These are phyloP conservation scores for Schizothecium vesticola DNA, from an alignment of 495 filamentous ascomycete genomes.

Conservation along the genomic window DNA sequence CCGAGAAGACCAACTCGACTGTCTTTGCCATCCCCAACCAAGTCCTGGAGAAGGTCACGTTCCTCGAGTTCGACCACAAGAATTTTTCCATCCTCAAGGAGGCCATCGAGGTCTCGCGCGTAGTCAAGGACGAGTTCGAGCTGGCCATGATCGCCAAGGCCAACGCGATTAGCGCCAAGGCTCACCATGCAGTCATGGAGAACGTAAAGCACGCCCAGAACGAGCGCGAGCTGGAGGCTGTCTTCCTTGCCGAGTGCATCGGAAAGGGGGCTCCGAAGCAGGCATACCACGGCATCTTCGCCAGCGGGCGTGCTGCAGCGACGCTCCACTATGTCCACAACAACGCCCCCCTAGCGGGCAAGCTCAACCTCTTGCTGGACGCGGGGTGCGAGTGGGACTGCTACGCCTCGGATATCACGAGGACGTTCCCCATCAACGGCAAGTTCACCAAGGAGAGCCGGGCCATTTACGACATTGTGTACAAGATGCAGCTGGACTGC, in stretches of 20 bases:
- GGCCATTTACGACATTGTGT: conserved; percentile 79
- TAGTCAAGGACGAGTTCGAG: conserved; percentile 80
- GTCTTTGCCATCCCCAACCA: conserved; percentile 69
- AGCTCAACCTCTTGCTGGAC: conserved; percentile 74
- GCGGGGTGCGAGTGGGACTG: conserved; percentile 74
- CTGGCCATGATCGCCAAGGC: conserved; percentile 77
- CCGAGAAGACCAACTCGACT: conserved; percentile 42
- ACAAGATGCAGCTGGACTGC: conserved; percentile 75
- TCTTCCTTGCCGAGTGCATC: conserved; percentile 72
- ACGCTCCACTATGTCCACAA: conserved; percentile 88
- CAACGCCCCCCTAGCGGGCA: conserved; percentile 58
- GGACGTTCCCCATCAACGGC: conserved; percentile 77
- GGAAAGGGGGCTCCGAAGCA: conserved; percentile 67
- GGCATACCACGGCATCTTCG: conserved; percentile 82
- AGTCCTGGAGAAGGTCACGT: conserved; percentile 58
- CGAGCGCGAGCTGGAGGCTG: conserved; percentile 76
- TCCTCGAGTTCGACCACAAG: conserved; percentile 57
- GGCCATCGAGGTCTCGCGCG: conserved; percentile 72
- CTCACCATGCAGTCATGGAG: conserved; percentile 66
- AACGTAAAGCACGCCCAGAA: conserved; percentile 61
- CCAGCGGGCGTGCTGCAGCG: conserved; percentile 66
- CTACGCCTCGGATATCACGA: conserved; percentile 87
- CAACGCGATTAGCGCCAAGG: conserved; percentile 71
- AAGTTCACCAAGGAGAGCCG: conserved; percentile 66
- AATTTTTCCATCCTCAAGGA: conserved; percentile 60